Evolutionary conservation across 352 stramenopile species (phyloP).

Genomic region (Globisporangium paroecandrum): DNA sequence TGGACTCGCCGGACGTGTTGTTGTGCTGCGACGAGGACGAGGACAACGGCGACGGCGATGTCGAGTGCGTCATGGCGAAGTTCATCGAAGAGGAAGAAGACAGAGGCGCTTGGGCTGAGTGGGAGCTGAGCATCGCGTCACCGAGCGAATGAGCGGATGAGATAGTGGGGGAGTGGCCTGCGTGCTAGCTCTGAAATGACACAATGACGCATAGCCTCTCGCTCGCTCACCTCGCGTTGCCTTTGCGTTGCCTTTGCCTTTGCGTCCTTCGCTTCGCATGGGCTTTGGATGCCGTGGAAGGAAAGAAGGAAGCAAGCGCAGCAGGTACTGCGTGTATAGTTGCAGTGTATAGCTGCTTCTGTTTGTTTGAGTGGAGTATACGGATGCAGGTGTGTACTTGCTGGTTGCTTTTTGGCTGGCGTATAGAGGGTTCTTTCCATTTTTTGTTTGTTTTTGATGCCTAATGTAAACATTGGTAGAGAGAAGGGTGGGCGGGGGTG

Average conservation of each 20-base stretch:
- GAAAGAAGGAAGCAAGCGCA: slow-evolving; percentile 1
- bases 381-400: not conserved
- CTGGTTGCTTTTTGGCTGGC: not conserved
- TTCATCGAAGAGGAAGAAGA: not conserved
- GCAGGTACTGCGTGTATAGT: slow-evolving; percentile 5
- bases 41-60: not conserved
- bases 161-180: slow-evolving; percentile 4
- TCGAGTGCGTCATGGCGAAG: slow-evolving; percentile 4
- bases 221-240: not conserved
- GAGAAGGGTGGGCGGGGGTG: not conserved
- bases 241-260: too few species aligned
- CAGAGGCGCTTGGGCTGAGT: not conserved
- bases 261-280: not conserved
- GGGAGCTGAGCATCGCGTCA: not conserved
- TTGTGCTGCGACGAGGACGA: not conserved
- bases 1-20: slow-evolving; percentile 13
- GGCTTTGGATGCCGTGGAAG: not conserved
- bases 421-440: slow-evolving; percentile 5
- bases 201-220: slow-evolving; percentile 20
- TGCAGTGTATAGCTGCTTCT: not conserved
- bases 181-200: slow-evolving; percentile 27
- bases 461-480: not conserved
- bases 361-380: not conserved
- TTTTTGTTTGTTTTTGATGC: not conserved
- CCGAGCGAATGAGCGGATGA: not conserved